Evolutionary conservation across 495 filamentous ascomycete species (phyloP).

Genomic region (Lindgomyces ingoldianus): DNA sequence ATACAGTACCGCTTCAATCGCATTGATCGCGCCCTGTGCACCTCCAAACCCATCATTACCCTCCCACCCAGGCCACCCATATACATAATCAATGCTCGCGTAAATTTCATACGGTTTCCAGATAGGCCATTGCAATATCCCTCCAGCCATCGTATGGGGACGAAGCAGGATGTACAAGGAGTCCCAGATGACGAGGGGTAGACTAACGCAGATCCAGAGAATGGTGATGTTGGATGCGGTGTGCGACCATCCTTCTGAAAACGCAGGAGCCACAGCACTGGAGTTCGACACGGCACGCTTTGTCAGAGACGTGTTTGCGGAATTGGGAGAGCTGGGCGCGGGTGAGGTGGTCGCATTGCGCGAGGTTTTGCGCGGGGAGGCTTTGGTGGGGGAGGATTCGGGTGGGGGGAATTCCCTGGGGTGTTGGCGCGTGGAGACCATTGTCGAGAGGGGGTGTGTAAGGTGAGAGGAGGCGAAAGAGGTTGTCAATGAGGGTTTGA

Average conservation of each 20-base stretch:
- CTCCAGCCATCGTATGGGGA: slow-evolving; percentile 81
- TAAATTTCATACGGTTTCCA: slow-evolving; percentile 84
- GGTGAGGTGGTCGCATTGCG: slow-evolving; percentile 33
- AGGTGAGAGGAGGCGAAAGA: background rate
- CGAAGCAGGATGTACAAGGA: slow-evolving; percentile 76
- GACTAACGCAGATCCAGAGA: slow-evolving; percentile 74
- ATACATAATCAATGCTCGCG: slow-evolving; percentile 76
- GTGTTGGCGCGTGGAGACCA: slow-evolving; percentile 45
- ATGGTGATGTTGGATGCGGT: slow-evolving; percentile 65
- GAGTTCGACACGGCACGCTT: slow-evolving; percentile 45
- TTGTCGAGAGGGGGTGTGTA: slow-evolving; percentile 9
- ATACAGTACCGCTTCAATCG: slow-evolving; percentile 72
- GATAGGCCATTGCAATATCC: slow-evolving; percentile 69
- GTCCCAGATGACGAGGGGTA: slow-evolving; percentile 86
- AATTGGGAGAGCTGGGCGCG: slow-evolving; percentile 19
- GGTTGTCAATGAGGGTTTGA: no score
- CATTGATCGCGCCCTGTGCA: slow-evolving; percentile 73
- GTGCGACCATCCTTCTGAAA: slow-evolving; percentile 58
- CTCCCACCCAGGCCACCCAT: slow-evolving; percentile 77
- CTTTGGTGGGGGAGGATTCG: slow-evolving; percentile 34
- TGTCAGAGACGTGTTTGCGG: slow-evolving; percentile 25
- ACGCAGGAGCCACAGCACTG: background rate
- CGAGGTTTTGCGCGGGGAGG: slow-evolving; percentile 26
- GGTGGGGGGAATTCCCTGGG: slow-evolving; percentile 42
- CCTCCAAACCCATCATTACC: slow-evolving; percentile 74